These are phyloP conservation scores for Cryptosporidium tyzzeri DNA, from an alignment of 169 alveolate genomes.

Conservation along the genomic window DNA sequence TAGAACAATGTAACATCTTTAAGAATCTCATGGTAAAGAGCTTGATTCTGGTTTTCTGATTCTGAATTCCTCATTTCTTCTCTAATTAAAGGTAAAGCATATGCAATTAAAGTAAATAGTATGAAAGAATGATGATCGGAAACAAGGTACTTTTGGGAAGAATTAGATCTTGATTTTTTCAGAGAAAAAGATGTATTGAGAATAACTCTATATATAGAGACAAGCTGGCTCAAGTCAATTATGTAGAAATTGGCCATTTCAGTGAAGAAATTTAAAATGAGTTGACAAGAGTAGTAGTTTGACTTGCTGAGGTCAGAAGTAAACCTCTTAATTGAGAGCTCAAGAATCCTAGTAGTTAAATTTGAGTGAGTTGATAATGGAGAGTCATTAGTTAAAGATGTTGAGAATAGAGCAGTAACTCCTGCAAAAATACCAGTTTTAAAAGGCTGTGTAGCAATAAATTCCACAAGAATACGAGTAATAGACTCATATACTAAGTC, in stretches of 20 bases:
- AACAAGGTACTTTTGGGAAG: not conserved
- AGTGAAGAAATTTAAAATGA: constrained; percentile 29
- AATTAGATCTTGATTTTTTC: not conserved
- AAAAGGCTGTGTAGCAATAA: constrained; percentile 58
- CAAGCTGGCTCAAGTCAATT: constrained; percentile 4
- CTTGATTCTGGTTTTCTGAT: not conserved
- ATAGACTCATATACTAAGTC: constrained; percentile 11
- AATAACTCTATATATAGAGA: constrained; percentile 44
- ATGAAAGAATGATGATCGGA: constrained; percentile 33
- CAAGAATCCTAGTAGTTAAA: constrained; percentile 22
- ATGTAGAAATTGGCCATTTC: constrained; percentile 51
- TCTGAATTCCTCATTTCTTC: constrained; percentile 38
- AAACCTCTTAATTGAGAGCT: constrained; percentile 29
- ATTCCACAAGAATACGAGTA: constrained; percentile 27
- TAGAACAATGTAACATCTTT: constrained; percentile 36
- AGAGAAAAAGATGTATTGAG: constrained; percentile 23
- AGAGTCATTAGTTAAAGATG: constrained; percentile 43
- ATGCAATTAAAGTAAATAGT: constrained; percentile 58
- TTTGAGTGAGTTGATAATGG: constrained; percentile 29
- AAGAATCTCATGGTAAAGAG: constrained; percentile 27
- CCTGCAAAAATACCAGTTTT: constrained; percentile 74
- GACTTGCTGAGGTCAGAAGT: constrained; percentile 30
- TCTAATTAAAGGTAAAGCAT: constrained; percentile 49
- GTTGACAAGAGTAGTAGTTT: constrained; percentile 26
- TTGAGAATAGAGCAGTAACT: constrained; percentile 64